Conservation (phyloP, 805 yeast genomes). For the Yarrowia osloensis region DNA sequence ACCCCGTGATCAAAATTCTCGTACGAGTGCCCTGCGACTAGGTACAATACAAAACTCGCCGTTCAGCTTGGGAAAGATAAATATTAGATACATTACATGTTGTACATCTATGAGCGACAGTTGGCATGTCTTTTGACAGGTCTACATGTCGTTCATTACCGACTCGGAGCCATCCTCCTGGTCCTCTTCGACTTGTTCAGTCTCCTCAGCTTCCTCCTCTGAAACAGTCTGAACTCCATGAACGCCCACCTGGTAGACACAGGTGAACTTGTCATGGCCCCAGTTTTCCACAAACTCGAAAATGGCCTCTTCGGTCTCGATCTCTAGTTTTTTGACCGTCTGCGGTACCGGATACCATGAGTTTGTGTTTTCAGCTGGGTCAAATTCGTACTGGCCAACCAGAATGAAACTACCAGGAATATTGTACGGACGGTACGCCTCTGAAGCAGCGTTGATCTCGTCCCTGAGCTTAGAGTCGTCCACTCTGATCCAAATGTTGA, state of each 20-base stretch:
- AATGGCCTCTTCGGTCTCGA: conserved; percentile 34
- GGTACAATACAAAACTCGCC: background rate
- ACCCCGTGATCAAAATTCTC: too few species aligned
- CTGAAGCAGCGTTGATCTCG: background rate
- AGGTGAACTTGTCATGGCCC: conserved; percentile 41
- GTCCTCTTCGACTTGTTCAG: background rate
- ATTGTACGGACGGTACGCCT: background rate
- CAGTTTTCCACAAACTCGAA: conserved; percentile 40
- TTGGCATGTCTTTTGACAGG: too few species aligned
- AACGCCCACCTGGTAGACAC: conserved; percentile 39
- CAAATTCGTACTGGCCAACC: conserved; percentile 24
- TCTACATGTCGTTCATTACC: background rate
- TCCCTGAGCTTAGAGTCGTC: conserved; percentile 33
- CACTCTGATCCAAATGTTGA: conserved; percentile 40
- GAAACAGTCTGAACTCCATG: background rate
- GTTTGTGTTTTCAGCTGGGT: background rate
- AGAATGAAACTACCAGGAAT: conserved; percentile 34
- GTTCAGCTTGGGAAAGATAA: too few species aligned
- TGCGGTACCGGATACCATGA: conserved; percentile 30
- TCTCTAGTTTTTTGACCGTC: conserved; percentile 36
- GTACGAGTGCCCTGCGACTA: too few species aligned
- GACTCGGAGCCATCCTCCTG: background rate
- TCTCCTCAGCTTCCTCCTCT: background rate
- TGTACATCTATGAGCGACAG: background rate
- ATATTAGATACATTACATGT: background rate